phyloP scores from a whole-genome alignment of 2,329 filamentous ascomycete genomes.

The Chrysosphaeria jannelii region DNA sequence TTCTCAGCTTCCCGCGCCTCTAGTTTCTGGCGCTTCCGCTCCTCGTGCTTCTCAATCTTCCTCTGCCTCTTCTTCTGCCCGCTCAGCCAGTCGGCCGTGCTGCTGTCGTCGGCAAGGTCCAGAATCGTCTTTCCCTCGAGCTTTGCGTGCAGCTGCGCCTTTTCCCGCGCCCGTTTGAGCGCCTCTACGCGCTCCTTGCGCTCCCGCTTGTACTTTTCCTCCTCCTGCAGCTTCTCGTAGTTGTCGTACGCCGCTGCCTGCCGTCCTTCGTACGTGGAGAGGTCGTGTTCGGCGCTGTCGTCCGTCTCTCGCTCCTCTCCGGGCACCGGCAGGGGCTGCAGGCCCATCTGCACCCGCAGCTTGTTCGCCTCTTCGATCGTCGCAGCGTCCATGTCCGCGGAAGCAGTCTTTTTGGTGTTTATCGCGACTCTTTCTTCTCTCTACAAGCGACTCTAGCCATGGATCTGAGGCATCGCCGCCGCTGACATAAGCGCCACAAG shows the following conservation, averaged over 20 bases:
- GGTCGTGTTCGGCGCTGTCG: conserved; percentile 34
- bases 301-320: conserved; percentile 13
- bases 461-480: no score
- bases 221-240: conserved; percentile 31
- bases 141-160: conserved; percentile 42
- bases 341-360: conserved; percentile 61
- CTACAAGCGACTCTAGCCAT: no score
- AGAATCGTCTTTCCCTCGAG: conserved; percentile 54
- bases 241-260: conserved; percentile 46
- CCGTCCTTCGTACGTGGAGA: conserved; percentile 60
- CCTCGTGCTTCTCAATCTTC: conserved; percentile 60
- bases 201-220: conserved; percentile 45
- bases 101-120: conserved; percentile 37
- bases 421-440: no score
- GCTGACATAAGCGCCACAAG: no score
- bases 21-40: conserved; percentile 34
- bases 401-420: no score
- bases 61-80: conserved; percentile 83
- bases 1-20: conserved; percentile 46
- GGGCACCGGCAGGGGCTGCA: conserved; percentile 68
- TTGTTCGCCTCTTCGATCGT: conserved; percentile 86
- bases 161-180: conserved; percentile 65
- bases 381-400: conserved; percentile 35
- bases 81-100: conserved; percentile 63
- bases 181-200: conserved; percentile 57